phyloP scores from a whole-genome alignment of 2,329 filamentous ascomycete species.

The Emericellopsis atlantica region DNA sequence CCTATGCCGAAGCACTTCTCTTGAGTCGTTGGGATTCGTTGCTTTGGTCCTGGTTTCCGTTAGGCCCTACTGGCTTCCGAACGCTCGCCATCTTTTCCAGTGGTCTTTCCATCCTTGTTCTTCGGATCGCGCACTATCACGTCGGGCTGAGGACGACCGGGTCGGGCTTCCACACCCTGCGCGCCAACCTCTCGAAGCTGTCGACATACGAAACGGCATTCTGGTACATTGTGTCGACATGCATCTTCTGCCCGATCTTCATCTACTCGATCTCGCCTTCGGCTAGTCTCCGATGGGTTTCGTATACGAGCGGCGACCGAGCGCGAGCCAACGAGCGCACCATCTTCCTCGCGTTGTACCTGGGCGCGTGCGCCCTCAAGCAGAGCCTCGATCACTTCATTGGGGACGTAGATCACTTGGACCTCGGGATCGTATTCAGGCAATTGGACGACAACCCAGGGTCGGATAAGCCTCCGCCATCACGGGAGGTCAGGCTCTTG shows the following conservation, averaged over 20 bases:
- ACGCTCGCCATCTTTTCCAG: slow-evolving; percentile 64
- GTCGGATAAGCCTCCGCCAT: slow-evolving; percentile 13
- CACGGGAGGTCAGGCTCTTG: slow-evolving; percentile 11
- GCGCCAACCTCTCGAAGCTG: slow-evolving; percentile 40
- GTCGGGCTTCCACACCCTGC: slow-evolving; percentile 54
- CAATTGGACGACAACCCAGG: slow-evolving; percentile 7
- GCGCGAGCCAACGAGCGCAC: slow-evolving; percentile 75
- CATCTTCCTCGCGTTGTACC: slow-evolving; percentile 63
- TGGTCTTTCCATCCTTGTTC: slow-evolving; percentile 65
- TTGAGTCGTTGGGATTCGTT: slow-evolving; percentile 49
- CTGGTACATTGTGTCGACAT: slow-evolving; percentile 69
- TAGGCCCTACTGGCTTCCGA: slow-evolving; percentile 64
- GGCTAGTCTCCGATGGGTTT: slow-evolving; percentile 60
- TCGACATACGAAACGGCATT: slow-evolving; percentile 56
- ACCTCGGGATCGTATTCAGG: slow-evolving; percentile 14
- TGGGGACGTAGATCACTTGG: slow-evolving; percentile 59
- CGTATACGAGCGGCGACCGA: slow-evolving; percentile 57
- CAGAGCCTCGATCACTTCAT: slow-evolving; percentile 61
- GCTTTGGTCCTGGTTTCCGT: slow-evolving; percentile 77
- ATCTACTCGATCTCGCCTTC: slow-evolving; percentile 53
- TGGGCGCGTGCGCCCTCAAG: slow-evolving; percentile 54
- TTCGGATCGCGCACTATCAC: slow-evolving; percentile 77
- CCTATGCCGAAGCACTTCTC: slow-evolving; percentile 59
- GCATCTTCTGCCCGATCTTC: slow-evolving; percentile 70
- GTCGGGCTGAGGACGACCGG: slow-evolving; percentile 59